A percentile compares a stretch with the other conserved stretches of the same genome.
These are phyloP conservation scores for Samsoniella hepiali DNA, from an alignment of 2,329 filamentous ascomycete species.

Conservation along the genomic window DNA sequence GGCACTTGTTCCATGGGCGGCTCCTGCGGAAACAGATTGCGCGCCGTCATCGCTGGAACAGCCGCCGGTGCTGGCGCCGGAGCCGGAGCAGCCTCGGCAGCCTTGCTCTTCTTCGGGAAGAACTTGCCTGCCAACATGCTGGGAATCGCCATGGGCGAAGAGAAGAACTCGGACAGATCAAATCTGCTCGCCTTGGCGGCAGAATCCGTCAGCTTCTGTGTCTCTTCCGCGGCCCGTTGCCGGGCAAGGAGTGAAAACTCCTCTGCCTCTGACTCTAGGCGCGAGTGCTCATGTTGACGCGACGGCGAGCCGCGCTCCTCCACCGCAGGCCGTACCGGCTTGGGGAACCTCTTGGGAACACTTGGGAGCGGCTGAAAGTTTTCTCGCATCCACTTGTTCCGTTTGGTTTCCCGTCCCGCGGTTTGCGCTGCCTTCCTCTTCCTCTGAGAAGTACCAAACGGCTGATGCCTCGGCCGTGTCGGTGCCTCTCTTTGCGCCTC, in stretches of 20 bases:
- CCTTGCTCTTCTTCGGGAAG: constrained; percentile 26
- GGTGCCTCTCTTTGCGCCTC: constrained; percentile 51
- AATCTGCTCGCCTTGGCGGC: constrained; percentile 35
- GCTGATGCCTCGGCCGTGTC: constrained; percentile 28
- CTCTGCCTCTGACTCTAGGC: constrained; percentile 26
- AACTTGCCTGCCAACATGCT: constrained; percentile 33
- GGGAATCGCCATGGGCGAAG: constrained; percentile 47
- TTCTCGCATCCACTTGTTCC: constrained; percentile 40
- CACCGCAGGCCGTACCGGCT: neutral
- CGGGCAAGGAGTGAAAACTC: constrained; percentile 45
- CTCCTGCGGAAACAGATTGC: constrained; percentile 39
- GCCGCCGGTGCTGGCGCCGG: neutral
- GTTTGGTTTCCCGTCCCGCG: constrained; percentile 28
- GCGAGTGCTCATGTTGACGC: neutral
- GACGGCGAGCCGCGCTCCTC: constrained; percentile 22
- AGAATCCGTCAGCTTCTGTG: constrained; percentile 17
- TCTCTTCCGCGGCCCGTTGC: constrained; percentile 22
- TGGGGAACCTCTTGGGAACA: constrained; percentile 1
- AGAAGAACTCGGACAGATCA: constrained; percentile 56
- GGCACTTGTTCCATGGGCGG: constrained; percentile 7
- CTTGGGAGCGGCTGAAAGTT: constrained; percentile 26
- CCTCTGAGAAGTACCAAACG: constrained; percentile 29
- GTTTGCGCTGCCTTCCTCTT: constrained; percentile 18
- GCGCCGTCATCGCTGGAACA: constrained; percentile 31
- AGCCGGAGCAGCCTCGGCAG: constrained; percentile 20